phyloP scores from a whole-genome alignment of 495 filamentous ascomycete genomes.

The Penicillium diatomitis region DNA sequence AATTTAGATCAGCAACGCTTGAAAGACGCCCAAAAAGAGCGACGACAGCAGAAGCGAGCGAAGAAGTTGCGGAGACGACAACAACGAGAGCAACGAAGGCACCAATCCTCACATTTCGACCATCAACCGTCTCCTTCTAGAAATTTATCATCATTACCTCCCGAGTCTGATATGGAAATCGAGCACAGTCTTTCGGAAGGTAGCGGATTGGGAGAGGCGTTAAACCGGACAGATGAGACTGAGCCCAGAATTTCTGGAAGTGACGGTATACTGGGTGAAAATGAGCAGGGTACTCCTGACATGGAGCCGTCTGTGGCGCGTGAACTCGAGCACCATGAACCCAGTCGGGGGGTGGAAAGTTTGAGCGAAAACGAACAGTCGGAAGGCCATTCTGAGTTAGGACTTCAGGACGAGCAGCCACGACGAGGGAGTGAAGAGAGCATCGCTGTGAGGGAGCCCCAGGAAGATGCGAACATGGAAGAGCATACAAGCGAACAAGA shows the following conservation, averaged over 20 bases:
- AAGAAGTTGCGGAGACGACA: constrained; percentile 2
- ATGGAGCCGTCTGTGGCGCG: background rate
- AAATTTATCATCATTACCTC: background rate
- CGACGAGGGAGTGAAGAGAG: background rate
- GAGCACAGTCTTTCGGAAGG: background rate
- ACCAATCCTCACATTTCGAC: background rate
- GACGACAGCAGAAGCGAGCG: constrained; percentile 3
- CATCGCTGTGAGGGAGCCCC: background rate
- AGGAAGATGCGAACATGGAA: constrained; percentile 1
- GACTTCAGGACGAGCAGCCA: constrained; percentile 1
- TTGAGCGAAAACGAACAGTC: background rate
- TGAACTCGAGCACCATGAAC: background rate
- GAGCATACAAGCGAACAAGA: constrained; percentile 1
- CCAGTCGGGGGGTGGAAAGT: background rate
- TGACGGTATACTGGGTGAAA: background rate
- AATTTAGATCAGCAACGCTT: background rate
- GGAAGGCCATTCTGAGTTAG: background rate
- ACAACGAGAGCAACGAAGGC: background rate
- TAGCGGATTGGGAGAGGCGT: background rate
- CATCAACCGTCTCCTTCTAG: constrained; percentile 1
- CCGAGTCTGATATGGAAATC: constrained; percentile 1
- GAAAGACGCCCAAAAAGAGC: constrained; percentile 1
- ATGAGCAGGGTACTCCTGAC: background rate
- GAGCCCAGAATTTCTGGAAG: background rate
- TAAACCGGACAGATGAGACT: background rate